These are phyloP conservation scores for Thelephora aurantiotincta DNA, from an alignment of 768 basidiomycete species.

Conservation along the genomic window DNA sequence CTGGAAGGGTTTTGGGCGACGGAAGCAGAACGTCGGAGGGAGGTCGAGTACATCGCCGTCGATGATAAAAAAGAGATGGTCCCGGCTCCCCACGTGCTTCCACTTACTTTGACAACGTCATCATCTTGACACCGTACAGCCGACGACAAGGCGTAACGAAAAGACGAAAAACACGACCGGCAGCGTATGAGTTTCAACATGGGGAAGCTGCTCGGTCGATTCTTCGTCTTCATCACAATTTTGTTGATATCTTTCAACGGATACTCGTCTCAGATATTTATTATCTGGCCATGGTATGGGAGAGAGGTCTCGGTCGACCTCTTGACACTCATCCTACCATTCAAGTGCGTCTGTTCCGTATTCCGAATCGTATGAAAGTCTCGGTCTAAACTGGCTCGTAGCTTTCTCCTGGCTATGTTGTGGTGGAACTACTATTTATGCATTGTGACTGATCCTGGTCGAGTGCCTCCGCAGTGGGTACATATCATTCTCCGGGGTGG, in stretches of 20 bases:
- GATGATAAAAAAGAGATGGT: neutral
- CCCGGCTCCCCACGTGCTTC: neutral
- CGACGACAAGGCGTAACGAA: neutral
- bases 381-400: constrained; percentile 2
- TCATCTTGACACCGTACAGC: neutral
- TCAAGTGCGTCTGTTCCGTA: constrained; percentile 53
- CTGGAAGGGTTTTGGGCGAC: too few relatives aligned
- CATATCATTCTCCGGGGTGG: constrained; percentile 10
- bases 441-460: constrained; percentile 74
- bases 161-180: neutral
- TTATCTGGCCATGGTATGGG: constrained; percentile 92
- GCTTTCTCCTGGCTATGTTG: constrained; percentile 60
- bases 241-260: constrained; percentile 76
- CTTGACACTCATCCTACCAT: constrained; percentile 63
- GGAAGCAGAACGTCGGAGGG: too few relatives aligned
- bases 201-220: constrained; percentile 36
- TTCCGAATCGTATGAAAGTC: neutral
- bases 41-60: neutral
- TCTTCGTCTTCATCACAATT: constrained; percentile 57
- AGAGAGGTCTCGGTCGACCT: constrained; percentile 59
- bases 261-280: constrained; percentile 78
- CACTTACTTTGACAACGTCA: neutral
- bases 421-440: constrained; percentile 84
- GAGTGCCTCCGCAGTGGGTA: constrained; percentile 71
- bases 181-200: constrained; percentile 12